Evolutionary conservation across 2,329 filamentous ascomycete genomes (phyloP).

Genomic region (Xenosphaeropsis pyriputrescens): DNA sequence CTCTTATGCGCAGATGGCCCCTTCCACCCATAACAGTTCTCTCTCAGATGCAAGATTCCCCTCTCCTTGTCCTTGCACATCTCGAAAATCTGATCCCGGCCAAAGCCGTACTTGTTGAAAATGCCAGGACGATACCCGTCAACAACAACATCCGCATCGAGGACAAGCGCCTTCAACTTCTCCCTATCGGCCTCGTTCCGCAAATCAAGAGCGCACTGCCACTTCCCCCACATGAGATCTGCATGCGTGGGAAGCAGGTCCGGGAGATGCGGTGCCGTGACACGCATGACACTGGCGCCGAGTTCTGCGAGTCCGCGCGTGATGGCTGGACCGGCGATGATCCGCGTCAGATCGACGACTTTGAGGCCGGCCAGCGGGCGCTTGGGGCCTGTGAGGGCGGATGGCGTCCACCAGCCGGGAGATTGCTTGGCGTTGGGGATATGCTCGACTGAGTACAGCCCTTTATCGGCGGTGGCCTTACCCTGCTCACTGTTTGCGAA

Average conservation of each 20-base stretch:
- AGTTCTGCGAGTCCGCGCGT: conserved; percentile 24
- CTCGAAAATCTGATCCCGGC: conserved; percentile 23
- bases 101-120: conserved; percentile 25
- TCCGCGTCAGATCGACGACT: conserved; percentile 23
- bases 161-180: conserved; percentile 25
- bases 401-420: neutral
- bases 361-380: conserved; percentile 14
- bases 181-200: conserved; percentile 23
- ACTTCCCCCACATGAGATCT: conserved; percentile 29
- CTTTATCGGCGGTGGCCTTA: neutral
- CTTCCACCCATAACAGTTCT: conserved; percentile 34
- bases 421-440: neutral
- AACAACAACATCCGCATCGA: conserved; percentile 35
- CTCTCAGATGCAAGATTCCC: conserved; percentile 30
- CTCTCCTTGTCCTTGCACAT: conserved; percentile 23
- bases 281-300: conserved; percentile 29
- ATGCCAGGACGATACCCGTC: conserved; percentile 33
- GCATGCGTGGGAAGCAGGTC: conserved; percentile 20
- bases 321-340: conserved; percentile 28
- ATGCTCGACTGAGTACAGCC: neutral
- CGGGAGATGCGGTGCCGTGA: conserved; percentile 24
- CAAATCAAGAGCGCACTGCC: conserved; percentile 30
- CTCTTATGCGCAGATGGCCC: conserved; percentile 27
- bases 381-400: neutral
- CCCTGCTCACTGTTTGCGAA: conserved; percentile 1